Percentiles rank a stretch among this genome's conserved stretches.
Evolutionary conservation across 441 rosid species (phyloP).

Genomic region (Adansonia rubrostipa): DNA sequence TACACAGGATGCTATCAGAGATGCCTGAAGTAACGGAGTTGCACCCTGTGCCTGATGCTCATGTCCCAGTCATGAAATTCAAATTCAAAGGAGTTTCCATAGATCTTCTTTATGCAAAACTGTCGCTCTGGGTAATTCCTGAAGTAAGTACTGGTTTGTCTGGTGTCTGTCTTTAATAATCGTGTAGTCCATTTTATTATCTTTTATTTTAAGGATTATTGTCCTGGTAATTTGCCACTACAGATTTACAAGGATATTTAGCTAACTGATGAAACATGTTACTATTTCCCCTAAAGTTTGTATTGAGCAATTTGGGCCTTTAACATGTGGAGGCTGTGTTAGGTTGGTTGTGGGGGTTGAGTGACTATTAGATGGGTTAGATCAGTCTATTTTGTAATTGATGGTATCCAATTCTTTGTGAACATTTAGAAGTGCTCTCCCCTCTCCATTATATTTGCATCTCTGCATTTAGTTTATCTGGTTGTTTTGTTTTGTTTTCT

Average conservation of each 20-base stretch:
- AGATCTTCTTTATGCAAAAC: slow-evolving; percentile 92
- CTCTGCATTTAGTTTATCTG: not conserved
- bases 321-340: not conserved
- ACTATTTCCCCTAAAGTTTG: slow-evolving; percentile 8
- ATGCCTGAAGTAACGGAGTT: slow-evolving; percentile 94
- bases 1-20: slow-evolving; percentile 76
- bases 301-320: slow-evolving; percentile 6
- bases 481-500: not conserved
- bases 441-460: not conserved
- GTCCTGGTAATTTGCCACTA: not conserved
- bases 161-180: not conserved
- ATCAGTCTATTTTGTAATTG: not conserved
- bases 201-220: not conserved
- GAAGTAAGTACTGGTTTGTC: slow-evolving; percentile 66
- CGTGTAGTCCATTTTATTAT: not conserved
- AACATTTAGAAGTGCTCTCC: not conserved
- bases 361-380: not conserved
- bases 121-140: slow-evolving; percentile 90
- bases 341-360: not conserved
- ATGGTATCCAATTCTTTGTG: not conserved
- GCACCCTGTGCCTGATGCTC: slow-evolving; percentile 98
- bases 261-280: slow-evolving; percentile 3
- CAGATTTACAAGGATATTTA: slow-evolving; percentile 13
- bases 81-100: slow-evolving; percentile 90
- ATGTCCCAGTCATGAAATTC: slow-evolving; percentile 90